These are phyloP conservation scores for Cadophora sp. DNA, from an alignment of 2,329 filamentous ascomycete species.

Conservation along the genomic window DNA sequence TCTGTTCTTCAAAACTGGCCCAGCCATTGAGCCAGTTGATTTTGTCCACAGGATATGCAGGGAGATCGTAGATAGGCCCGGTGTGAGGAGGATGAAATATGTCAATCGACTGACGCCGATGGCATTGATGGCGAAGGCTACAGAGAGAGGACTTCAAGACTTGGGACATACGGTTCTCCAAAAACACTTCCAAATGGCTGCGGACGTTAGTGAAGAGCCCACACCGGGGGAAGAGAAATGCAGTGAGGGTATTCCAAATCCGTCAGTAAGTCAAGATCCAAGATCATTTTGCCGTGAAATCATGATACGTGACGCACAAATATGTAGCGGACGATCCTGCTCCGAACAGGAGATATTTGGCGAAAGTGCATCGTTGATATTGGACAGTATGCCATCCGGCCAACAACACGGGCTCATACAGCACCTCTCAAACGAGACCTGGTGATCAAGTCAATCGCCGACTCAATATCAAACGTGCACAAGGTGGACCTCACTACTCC, in stretches of 20 bases:
- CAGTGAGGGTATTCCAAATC: slow-evolving; percentile 19
- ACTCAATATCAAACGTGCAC: slow-evolving; percentile 60
- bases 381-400: slow-evolving; percentile 79
- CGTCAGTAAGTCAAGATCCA: slow-evolving; percentile 36
- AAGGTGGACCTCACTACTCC: slow-evolving; percentile 80
- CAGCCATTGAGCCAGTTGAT: slow-evolving; percentile 61
- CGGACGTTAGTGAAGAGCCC: slow-evolving; percentile 32
- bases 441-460: slow-evolving; percentile 73
- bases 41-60: slow-evolving; percentile 62
- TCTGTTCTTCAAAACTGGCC: slow-evolving; percentile 64
- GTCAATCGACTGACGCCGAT: slow-evolving; percentile 67
- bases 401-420: slow-evolving; percentile 74
- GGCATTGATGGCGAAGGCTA: slow-evolving; percentile 66
- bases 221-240: slow-evolving; percentile 14
- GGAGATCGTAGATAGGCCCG: slow-evolving; percentile 54
- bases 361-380: slow-evolving; percentile 19
- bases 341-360: slow-evolving; percentile 18
- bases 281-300: not conserved
- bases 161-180: slow-evolving; percentile 68
- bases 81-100: slow-evolving; percentile 59
- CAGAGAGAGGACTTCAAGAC: slow-evolving; percentile 69
- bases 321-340: not conserved
- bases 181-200: slow-evolving; percentile 59
- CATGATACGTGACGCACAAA: not conserved
- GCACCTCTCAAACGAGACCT: slow-evolving; percentile 69